These are phyloP conservation scores for Theobroma grandiflorum DNA, from an alignment of 441 rosid genomes.

Conservation along the genomic window DNA sequence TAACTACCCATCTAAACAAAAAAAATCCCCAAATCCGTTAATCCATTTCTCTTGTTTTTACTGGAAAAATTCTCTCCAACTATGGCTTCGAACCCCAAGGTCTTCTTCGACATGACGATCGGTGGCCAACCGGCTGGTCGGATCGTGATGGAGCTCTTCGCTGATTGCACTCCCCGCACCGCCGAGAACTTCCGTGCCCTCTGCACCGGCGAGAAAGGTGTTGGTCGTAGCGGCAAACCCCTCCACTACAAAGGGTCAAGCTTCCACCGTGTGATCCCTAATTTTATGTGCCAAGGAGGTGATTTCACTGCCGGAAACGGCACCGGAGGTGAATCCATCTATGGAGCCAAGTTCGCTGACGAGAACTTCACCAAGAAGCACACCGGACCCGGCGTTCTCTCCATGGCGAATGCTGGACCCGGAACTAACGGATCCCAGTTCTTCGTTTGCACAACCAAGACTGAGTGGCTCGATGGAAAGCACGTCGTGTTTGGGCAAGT, in stretches of 20 bases:
- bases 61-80: not conserved
- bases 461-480: conserved; percentile 83
- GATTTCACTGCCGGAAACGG: conserved; percentile 89
- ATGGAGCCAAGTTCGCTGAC: conserved; percentile 75
- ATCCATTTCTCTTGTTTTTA: not conserved
- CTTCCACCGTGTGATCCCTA: conserved; percentile 83
- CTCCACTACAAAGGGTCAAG: conserved; percentile 78
- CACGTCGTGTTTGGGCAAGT: conserved; percentile 90
- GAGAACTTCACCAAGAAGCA: conserved; percentile 86
- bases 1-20: not conserved
- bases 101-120: conserved; percentile 76
- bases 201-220: conserved; percentile 88
- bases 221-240: conserved; percentile 61
- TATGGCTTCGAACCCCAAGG: conserved; percentile 69
- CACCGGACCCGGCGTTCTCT: conserved; percentile 75
- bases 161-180: conserved; percentile 68
- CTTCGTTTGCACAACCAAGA: conserved; percentile 72
- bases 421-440: conserved; percentile 85
- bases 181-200: conserved; percentile 93
- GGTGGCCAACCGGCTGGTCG: conserved; percentile 69
- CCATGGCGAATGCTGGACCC: conserved; percentile 88
- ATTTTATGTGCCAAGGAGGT: conserved; percentile 85
- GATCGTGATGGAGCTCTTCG: conserved; percentile 83
- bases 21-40: not conserved
- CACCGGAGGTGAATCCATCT: conserved; percentile 88